Evolutionary conservation across 2,329 filamentous ascomycete genomes (phyloP), one percentile per base, ranked within the genome.

Genomic region (Aspergillus ruber): DNA sequence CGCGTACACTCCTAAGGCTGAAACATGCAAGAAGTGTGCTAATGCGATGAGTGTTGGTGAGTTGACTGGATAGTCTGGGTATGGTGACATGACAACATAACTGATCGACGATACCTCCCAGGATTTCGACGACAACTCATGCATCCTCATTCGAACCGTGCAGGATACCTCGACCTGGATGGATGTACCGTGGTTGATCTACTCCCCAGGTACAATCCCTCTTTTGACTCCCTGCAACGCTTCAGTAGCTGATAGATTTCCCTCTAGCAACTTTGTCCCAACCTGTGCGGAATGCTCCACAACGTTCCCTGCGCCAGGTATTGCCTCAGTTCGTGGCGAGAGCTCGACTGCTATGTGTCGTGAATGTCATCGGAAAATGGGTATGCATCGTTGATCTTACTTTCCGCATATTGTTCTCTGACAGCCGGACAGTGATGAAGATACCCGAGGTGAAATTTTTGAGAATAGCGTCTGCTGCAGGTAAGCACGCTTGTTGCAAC

Each of bases 361-460:
- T 43, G 80, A 85, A 58, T 94, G 88, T 64, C 88, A 93, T 72
- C 75, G 77, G 45, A 85, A 84, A 63, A 90, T 93, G 78, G 85
- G 76, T 78, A 67, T 9, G 70, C 57, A 44, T 13, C 29, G 32
- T 18, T 18, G 7, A 6, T 8, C 15, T 18, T 3, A 12, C 10
- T 9, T 12, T 5, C 2, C 17, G 17, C 9, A 36, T 8, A 6
- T 17, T 17, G 8, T 20, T 9, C n/a, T 17, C 43, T 44, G n/a
- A 44, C 32, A n/a, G 10, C 9, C 13, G n/a, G 21, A 29, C 44
- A 76, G 75, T 80, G 13, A 88, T 93, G 69, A 84, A 83, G 63
- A 80, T 93, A 42, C 85, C 85, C 20, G 83, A 89, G 52, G 79
- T 90, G 53, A 88, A 86, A 62, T 90, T 94, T 67, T 76, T 91